phyloP scores from a whole-genome alignment of 2,329 filamentous ascomycete species.

The Cytospora schulzeri region DNA sequence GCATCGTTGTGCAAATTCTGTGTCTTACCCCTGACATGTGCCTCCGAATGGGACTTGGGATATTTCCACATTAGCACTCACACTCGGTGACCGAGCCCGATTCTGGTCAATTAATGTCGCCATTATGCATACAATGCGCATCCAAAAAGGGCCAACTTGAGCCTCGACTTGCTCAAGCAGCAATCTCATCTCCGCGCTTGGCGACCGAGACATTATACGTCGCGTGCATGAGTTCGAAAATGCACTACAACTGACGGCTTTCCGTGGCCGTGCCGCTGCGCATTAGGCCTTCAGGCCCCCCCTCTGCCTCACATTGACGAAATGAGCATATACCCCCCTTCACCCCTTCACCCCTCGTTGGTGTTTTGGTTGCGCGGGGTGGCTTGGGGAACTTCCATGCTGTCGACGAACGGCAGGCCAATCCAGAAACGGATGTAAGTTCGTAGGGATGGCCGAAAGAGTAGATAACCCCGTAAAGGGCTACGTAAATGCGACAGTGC shows the following conservation, averaged over 20 bases:
- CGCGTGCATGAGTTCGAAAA: background rate
- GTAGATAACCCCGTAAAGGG: background rate
- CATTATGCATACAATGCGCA: slow-evolving; percentile 16
- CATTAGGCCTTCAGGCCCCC: no score
- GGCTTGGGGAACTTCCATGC: background rate
- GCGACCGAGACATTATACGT: background rate
- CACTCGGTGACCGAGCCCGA: slow-evolving; percentile 13
- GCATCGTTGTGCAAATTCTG: background rate
- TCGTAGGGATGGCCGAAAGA: background rate
- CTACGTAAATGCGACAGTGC: background rate
- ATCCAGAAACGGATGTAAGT: background rate
- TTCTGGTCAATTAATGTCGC: background rate
- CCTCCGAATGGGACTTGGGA: background rate
- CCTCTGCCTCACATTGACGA: background rate
- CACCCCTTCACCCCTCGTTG: background rate
- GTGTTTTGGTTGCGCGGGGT: background rate
- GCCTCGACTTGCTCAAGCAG: background rate
- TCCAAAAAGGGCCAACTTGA: background rate
- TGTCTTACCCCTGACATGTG: background rate
- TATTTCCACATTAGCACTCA: background rate
- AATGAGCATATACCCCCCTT: background rate
- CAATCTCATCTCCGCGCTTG: background rate
- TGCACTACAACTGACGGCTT: background rate
- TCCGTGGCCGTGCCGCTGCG: background rate
- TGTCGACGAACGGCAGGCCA: background rate